These are phyloP conservation scores for Camptophora hylomeconis DNA, from an alignment of 2,329 filamentous ascomycete genomes.

Conservation along the genomic window DNA sequence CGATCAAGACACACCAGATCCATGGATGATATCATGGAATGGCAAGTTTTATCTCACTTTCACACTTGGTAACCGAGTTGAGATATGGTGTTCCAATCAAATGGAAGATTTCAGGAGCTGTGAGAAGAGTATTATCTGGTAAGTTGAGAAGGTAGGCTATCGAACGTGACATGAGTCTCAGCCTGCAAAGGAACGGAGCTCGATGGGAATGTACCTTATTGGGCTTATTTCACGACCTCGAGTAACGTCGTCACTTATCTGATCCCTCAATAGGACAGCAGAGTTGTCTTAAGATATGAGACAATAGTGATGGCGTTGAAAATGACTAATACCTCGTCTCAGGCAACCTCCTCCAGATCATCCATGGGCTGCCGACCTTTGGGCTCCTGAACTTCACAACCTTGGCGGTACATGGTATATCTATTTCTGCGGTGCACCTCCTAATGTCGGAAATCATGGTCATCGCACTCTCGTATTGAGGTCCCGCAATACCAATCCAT, in stretches of 20 bases:
- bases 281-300: no score
- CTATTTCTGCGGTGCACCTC: conserved; percentile 25
- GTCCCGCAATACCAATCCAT: conserved; percentile 9
- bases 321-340: no score
- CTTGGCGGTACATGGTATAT: conserved; percentile 41
- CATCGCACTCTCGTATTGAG: conserved; percentile 14
- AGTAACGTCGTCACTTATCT: no score
- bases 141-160: not conserved
- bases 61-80: conserved; percentile 23
- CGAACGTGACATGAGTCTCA: no score
- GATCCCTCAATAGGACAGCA: no score
- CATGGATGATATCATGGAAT: conserved; percentile 20
- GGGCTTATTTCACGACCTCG: no score
- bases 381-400: conserved; percentile 43
- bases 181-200: no score
- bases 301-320: no score
- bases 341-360: conserved; percentile 30
- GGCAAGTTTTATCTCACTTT: conserved; percentile 22
- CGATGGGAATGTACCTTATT: no score
- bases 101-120: conserved; percentile 22
- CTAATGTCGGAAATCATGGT: conserved; percentile 11
- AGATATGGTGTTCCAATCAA: conserved; percentile 22
- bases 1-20: conserved; percentile 21
- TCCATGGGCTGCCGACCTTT: conserved; percentile 34
- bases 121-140: conserved; percentile 18